Evolutionary conservation across 805 yeast genomes (phyloP).

Genomic region (Phaffomyces opuntiae): DNA sequence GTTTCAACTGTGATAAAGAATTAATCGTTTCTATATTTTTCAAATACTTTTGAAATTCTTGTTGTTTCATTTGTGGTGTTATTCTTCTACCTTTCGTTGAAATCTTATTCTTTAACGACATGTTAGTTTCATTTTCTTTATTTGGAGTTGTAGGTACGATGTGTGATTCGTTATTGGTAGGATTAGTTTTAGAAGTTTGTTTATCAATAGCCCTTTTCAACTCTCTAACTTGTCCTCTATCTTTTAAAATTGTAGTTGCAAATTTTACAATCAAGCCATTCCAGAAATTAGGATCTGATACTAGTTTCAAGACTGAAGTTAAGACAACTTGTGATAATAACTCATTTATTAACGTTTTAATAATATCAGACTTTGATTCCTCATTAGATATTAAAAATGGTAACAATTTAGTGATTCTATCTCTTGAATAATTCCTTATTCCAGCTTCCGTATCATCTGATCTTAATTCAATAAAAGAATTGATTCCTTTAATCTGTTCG

Average conservation of each 20-base stretch:
- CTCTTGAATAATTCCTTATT: slow-evolving; percentile 44
- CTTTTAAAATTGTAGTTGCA: slow-evolving; percentile 60
- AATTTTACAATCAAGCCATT: slow-evolving; percentile 55
- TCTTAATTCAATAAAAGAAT: slow-evolving; percentile 44
- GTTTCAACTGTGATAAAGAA: slow-evolving; percentile 39
- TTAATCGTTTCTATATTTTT: slow-evolving; percentile 27
- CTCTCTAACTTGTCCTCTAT: slow-evolving; percentile 65
- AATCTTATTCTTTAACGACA: slow-evolving; percentile 2
- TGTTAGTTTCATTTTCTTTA: background rate
- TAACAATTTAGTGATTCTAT: slow-evolving; percentile 34
- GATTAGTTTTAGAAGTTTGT: slow-evolving; percentile 29
- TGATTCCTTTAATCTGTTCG: slow-evolving; percentile 37
- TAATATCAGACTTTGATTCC: slow-evolving; percentile 39
- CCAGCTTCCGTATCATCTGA: slow-evolving; percentile 30
- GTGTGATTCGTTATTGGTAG: background rate
- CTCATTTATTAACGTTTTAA: slow-evolving; percentile 49
- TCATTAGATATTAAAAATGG: slow-evolving; percentile 43
- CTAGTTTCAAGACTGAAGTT: slow-evolving; percentile 40
- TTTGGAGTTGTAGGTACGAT: background rate
- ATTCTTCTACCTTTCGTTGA: slow-evolving; percentile 23
- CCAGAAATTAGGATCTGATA: slow-evolving; percentile 71
- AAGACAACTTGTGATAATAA: slow-evolving; percentile 53
- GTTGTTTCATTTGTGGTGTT: slow-evolving; percentile 32
- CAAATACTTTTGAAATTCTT: slow-evolving; percentile 34
- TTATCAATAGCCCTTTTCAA: slow-evolving; percentile 63